A percentile compares a stretch with the other conserved stretches of the same genome.
Conservation (phyloP, 192 early-diverging fungal genomes). For the Entophlyctis luteolus region DNA sequence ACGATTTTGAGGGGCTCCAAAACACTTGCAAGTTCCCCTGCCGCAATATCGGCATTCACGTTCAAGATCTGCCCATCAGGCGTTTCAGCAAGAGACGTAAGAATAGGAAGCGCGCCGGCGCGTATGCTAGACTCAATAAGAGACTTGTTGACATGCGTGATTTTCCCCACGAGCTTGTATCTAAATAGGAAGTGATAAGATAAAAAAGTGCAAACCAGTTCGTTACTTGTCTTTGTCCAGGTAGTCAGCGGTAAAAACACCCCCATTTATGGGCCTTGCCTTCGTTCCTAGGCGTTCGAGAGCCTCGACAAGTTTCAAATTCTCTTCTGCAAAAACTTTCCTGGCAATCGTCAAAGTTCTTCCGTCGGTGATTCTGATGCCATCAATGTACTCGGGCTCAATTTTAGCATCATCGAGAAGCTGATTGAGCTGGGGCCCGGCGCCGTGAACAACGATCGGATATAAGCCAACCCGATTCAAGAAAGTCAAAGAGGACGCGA, state of each 20-base stretch:
- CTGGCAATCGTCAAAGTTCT: conserved; percentile 91
- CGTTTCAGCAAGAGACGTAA: conserved; percentile 94
- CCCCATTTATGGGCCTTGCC: conserved; percentile 92
- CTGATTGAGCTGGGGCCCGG: conserved; percentile 92
- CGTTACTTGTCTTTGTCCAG: conserved; percentile 84
- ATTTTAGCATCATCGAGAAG: conserved; percentile 86
- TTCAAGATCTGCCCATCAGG: conserved; percentile 95
- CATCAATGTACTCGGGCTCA: conserved; percentile 94
- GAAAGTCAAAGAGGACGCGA: conserved; percentile 94
- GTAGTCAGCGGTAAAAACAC: conserved; percentile 95
- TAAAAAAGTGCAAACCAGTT: neutral
- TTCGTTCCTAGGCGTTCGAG: conserved; percentile 91
- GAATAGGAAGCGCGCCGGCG: conserved; percentile 90
- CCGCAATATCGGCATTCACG: conserved; percentile 98
- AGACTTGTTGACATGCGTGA: conserved; percentile 85
- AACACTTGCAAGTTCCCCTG: conserved; percentile 92
- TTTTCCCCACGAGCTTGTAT: conserved; percentile 91
- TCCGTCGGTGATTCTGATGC: conserved; percentile 94
- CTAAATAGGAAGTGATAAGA: neutral
- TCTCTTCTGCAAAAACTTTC: conserved; percentile 90
- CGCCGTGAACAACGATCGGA: conserved; percentile 97
- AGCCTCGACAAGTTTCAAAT: conserved; percentile 95
- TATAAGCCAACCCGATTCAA: conserved; percentile 95
- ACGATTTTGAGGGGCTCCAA: conserved; percentile 97
- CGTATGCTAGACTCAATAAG: conserved; percentile 89